Conservation (phyloP, 169 alveolate species). For the Plasmodium cynomolgi region DNA sequence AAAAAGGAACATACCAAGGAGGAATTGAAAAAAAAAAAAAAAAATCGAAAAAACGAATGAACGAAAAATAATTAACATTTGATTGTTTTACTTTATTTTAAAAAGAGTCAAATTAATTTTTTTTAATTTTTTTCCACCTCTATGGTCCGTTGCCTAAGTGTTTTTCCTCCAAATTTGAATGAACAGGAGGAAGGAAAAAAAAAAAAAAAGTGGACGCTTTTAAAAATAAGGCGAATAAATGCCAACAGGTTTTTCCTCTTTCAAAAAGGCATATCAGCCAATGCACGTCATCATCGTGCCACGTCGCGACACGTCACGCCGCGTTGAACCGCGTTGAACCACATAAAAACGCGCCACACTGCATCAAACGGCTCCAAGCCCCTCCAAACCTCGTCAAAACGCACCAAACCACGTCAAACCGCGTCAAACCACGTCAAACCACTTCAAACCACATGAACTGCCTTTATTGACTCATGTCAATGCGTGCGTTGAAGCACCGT, state of each 20-base stretch:
- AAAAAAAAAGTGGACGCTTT: not conserved
- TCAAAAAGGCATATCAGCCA: not conserved
- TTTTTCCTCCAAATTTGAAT: not conserved
- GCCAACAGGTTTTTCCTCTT: not conserved
- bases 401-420: not conserved
- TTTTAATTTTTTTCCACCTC: not conserved
- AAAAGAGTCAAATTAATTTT: not conserved
- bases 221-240: not conserved
- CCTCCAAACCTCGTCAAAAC: not conserved
- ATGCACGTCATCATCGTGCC: not conserved
- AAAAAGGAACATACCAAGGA: not conserved
- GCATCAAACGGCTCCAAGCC: too few relatives aligned
- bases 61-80: not conserved
- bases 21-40: not conserved
- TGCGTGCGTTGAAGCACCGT: not conserved
- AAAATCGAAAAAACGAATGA: not conserved
- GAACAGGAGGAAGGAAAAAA: not conserved
- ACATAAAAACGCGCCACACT: not conserved
- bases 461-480: not conserved
- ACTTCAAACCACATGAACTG: not conserved
- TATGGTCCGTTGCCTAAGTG: not conserved
- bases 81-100: not conserved
- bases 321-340: not conserved
- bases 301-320: not conserved
- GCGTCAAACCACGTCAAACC: not conserved